phyloP scores from a whole-genome alignment of 345 rosid genomes.

The Eucalyptus paniculata region DNA sequence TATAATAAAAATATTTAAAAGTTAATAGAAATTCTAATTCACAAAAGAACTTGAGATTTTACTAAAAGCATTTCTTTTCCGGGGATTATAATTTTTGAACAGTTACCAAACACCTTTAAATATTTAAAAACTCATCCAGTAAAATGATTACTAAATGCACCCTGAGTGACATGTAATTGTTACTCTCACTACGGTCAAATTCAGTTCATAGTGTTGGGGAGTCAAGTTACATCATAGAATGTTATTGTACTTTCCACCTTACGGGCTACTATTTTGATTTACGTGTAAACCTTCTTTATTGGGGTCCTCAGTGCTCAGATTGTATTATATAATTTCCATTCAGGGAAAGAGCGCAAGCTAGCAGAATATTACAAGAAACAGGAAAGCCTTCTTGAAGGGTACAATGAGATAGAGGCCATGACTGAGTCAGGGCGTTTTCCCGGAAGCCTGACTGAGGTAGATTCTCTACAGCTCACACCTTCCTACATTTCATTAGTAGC shows the following conservation, averaged over 20 bases:
- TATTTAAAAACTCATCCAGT: rapidly evolving
- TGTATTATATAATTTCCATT: background rate
- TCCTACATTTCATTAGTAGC: background rate
- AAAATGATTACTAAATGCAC: too few species aligned
- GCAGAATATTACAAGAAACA: constrained; percentile 79
- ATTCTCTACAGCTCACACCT: background rate
- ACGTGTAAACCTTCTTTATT: background rate
- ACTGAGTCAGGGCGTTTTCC: constrained; percentile 33
- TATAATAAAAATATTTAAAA: too few species aligned
- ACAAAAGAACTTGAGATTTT: too few species aligned
- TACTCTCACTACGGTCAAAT: background rate
- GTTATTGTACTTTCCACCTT: background rate
- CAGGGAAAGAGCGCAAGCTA: constrained; percentile 56
- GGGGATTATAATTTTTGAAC: rapidly evolving
- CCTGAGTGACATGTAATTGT: background rate
- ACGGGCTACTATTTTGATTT: background rate
- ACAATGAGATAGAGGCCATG: constrained; percentile 63
- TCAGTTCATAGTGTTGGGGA: background rate
- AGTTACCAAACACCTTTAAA: too few species aligned
- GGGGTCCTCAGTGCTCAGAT: background rate
- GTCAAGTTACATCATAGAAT: background rate
- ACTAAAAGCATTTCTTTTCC: rapidly evolving
- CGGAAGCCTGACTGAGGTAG: constrained; percentile 52
- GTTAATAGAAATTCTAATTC: too few species aligned
- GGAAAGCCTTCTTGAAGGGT: constrained; percentile 61